phyloP scores from a whole-genome alignment of 2,329 filamentous ascomycete species.

The Fusarium humuli region DNA sequence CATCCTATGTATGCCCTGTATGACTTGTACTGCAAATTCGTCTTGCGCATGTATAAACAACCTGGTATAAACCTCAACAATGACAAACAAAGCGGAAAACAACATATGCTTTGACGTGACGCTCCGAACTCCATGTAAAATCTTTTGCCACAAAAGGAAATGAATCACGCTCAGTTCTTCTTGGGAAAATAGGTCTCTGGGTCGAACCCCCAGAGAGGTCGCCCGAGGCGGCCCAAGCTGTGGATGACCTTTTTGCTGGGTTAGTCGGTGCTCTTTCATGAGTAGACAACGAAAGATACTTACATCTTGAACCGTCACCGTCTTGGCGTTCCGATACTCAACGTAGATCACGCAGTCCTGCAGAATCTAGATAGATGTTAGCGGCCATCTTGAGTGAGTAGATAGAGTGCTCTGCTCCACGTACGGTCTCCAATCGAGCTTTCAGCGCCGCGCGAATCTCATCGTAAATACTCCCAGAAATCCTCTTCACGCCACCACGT shows the following conservation, averaged over 20 bases:
- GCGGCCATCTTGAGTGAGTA: neutral
- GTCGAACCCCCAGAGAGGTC: slow-evolving; percentile 70
- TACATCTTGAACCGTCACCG: slow-evolving; percentile 72
- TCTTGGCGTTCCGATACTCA: slow-evolving; percentile 69
- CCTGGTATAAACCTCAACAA: neutral
- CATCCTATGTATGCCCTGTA: neutral
- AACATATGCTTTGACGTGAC: slow-evolving; percentile 4
- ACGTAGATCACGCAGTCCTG: slow-evolving; percentile 61
- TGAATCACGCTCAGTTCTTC: slow-evolving; percentile 1
- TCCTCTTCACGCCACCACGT: slow-evolving; percentile 81
- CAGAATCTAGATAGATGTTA: slow-evolving; percentile 60
- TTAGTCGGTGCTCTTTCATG: slow-evolving; percentile 11
- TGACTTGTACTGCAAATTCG: neutral
- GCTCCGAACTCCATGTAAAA: slow-evolving; percentile 7
- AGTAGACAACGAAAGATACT: slow-evolving; percentile 41
- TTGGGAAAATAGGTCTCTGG: slow-evolving; percentile 50
- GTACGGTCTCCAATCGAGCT: slow-evolving; percentile 60
- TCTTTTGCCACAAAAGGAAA: neutral
- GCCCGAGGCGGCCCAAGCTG: slow-evolving; percentile 60
- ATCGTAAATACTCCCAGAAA: slow-evolving; percentile 72
- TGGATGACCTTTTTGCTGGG: slow-evolving; percentile 63
- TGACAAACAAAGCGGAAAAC: slow-evolving; percentile 4
- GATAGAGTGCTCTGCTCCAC: slow-evolving; percentile 9
- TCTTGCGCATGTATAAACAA: neutral
- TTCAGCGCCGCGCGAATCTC: slow-evolving; percentile 67